Conservation (phyloP, 202 grass and related monocot genomes). For the Elaeis oleifera region DNA sequence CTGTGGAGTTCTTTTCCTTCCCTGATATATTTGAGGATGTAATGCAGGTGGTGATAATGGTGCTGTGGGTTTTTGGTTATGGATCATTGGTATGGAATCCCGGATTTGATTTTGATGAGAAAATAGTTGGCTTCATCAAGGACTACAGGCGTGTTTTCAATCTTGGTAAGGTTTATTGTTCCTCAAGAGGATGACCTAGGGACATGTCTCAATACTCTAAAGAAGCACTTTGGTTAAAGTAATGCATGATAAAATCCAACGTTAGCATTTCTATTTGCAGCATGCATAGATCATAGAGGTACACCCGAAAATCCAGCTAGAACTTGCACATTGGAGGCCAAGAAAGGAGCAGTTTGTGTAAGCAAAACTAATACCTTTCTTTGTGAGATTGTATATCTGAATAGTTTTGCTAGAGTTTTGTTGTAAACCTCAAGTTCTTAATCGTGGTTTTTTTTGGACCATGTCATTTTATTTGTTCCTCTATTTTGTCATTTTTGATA, state of each 20-base stretch:
- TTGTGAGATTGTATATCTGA: too few relatives aligned
- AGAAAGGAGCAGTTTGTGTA: slow-evolving; percentile 67
- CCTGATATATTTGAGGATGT: too few relatives aligned
- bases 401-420: too few relatives aligned
- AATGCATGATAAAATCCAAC: too few relatives aligned
- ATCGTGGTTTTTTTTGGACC: too few relatives aligned
- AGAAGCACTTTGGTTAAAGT: too few relatives aligned
- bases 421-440: too few relatives aligned
- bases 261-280: slow-evolving; percentile 19
- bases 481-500: too few relatives aligned
- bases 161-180: slow-evolving; percentile 39
- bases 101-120: slow-evolving; percentile 76
- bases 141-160: slow-evolving; percentile 72
- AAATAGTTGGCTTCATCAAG: slow-evolving; percentile 70
- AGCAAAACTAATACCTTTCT: slow-evolving; percentile 11
- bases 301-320: slow-evolving; percentile 64
- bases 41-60: slow-evolving; percentile 26
- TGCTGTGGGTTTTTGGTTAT: slow-evolving; percentile 84
- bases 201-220: background rate
- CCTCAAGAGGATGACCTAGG: background rate
- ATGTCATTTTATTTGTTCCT: too few relatives aligned
- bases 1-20: too few relatives aligned
- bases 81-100: slow-evolving; percentile 93
- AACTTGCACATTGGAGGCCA: slow-evolving; percentile 82
- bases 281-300: slow-evolving; percentile 95